These are phyloP conservation scores for Medicago truncatula DNA, from an alignment of 306 rosid species.

Conservation along the genomic window MtrunA17r5.0-ANR NC_053048.1:36973501-36974000, in stretches of 20 bases:
- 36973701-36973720: too few species aligned
- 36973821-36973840: not conserved
- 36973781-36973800: too few species aligned
- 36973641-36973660: not conserved
- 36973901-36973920: not conserved
- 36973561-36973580: not conserved
- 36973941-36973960: too few species aligned
- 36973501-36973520: not conserved
- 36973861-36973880: not conserved
- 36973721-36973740: too few species aligned
- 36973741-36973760: too few species aligned
- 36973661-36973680: too few species aligned
- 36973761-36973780: too few species aligned
- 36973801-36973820: too few species aligned
- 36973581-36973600: not conserved
- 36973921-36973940: too few species aligned
- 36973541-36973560: not conserved
- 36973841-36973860: not conserved
- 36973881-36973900: not conserved
- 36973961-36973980: too few species aligned
- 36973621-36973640: not conserved
- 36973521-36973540: constrained; percentile 15
- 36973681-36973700: too few species aligned
- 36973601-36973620: not conserved
- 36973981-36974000: too few species aligned